Base-by-base conservation (phyloP, 2,329 filamentous ascomycete genomes). In the Fusarium setosum region DNA sequence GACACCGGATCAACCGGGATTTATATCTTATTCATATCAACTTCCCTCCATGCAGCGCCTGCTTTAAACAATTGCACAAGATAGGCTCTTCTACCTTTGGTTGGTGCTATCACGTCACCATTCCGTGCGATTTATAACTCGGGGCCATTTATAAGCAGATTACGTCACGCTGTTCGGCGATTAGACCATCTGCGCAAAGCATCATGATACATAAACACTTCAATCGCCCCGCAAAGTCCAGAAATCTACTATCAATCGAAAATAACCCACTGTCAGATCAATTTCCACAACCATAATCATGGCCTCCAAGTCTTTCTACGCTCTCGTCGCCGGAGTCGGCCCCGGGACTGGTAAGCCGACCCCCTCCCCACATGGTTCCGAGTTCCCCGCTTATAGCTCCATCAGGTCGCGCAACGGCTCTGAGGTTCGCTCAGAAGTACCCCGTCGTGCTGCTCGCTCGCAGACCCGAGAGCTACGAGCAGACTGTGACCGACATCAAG, bases 361-460 rank as follows among this genome's bases (percentile, higher is more conserved):
- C 42, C n/a, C 57, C 15, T 3, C 21, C 17, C 15, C 40, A 34
- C 45, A 41, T 26, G 45, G 20, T 47, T 7, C 45, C 15, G 3
- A 15, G 12, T 21, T 23, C 42, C 49, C 57, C 32, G 29, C 66
- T 47, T 7, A 58, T 44, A 15, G 45, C 12, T 20, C 12, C 29
- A 4, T 1, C 32, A 82, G 83, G 83, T 65, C 74, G 80, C 37
- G 78, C 84, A 3, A 75, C 81, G 7, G 88, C 88, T 18, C 78
- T 85, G 53, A 84, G 83, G 58, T 91, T 91, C 73, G 83, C 87
- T 35, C 78, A 88, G 62, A 72, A 84, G 9, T 96, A 95, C 73
- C 87, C 91, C 0, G 90, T 95, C 2, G 90, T 92, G 2, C 82
- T 95, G 2, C 85, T 95, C n/a, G 88, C 92, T 12, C 89, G 92